A percentile compares a stretch with the other conserved stretches of the same genome.
Conservation (phyloP, 2,329 filamentous ascomycete genomes). For the Nothophaeocryptopus gaeumannii region DNA sequence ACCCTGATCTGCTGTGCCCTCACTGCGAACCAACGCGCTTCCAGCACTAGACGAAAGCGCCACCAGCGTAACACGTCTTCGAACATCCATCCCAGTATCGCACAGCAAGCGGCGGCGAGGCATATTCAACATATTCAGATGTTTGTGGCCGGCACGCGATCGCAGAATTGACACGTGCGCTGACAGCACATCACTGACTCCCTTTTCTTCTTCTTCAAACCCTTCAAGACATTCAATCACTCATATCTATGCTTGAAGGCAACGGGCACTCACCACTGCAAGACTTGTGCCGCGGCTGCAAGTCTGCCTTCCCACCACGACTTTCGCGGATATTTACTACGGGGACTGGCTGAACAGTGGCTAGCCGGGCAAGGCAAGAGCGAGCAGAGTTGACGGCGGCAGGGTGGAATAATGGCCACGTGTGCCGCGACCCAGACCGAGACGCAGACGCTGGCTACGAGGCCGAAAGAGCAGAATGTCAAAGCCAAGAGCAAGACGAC, state of each 20-base stretch:
- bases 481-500: slow-evolving; percentile 12
- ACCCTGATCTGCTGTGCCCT: too few species aligned
- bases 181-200: too few species aligned
- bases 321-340: slow-evolving; percentile 7
- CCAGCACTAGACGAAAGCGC: too few species aligned
- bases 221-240: background rate
- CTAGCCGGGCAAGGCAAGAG: background rate
- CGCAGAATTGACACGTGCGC: too few species aligned
- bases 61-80: too few species aligned
- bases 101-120: too few species aligned
- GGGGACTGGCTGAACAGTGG: background rate
- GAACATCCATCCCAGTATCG: too few species aligned
- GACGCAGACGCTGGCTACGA: slow-evolving; percentile 4
- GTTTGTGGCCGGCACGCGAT: too few species aligned
- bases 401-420: slow-evolving; percentile 19
- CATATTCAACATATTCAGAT: too few species aligned
- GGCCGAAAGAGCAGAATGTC: slow-evolving; percentile 5
- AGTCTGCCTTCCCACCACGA: slow-evolving; percentile 13
- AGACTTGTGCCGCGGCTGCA: too few species aligned
- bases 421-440: slow-evolving; percentile 20
- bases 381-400: background rate
- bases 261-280: slow-evolving; percentile 1
- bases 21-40: too few species aligned
- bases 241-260: background rate
- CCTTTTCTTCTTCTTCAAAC: too few species aligned